These are phyloP conservation scores for Zymoseptoria tritici DNA, from an alignment of 2,329 filamentous ascomycete species.

Conservation along the genomic window DNA sequence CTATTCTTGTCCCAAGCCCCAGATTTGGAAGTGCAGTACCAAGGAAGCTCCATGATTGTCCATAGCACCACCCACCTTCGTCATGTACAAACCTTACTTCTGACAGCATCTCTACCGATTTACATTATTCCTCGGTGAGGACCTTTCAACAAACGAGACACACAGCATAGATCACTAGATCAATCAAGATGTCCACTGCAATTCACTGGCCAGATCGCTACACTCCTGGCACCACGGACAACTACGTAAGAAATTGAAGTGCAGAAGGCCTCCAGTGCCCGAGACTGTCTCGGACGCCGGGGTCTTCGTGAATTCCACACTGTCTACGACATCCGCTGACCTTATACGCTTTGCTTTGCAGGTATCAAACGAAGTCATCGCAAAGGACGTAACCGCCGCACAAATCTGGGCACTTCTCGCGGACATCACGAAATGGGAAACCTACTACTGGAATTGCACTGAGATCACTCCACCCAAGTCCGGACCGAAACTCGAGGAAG, in stretches of 20 bases:
- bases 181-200: slow-evolving; percentile 6
- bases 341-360: too few relatives aligned
- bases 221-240: slow-evolving; percentile 32
- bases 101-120: neutral
- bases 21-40: neutral
- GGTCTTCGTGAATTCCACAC: too few relatives aligned
- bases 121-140: neutral
- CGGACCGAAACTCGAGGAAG: slow-evolving; percentile 21
- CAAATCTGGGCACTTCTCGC: slow-evolving; percentile 29
- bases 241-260: slow-evolving; percentile 17
- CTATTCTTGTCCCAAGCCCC: neutral
- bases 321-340: too few relatives aligned
- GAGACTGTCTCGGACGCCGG: too few relatives aligned
- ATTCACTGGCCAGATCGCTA: slow-evolving; percentile 29
- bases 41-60: neutral
- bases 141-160: too few relatives aligned
- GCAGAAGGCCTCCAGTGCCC: too few relatives aligned
- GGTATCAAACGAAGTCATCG: slow-evolving; percentile 30
- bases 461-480: slow-evolving; percentile 25
- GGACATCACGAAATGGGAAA: slow-evolving; percentile 30
- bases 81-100: neutral
- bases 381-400: slow-evolving; percentile 19
- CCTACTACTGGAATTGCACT: slow-evolving; percentile 29
- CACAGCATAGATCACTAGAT: neutral
- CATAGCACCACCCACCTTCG: neutral